Base-by-base conservation (phyloP, 257 asterid species). In the Nicotiana undulata region DNA sequence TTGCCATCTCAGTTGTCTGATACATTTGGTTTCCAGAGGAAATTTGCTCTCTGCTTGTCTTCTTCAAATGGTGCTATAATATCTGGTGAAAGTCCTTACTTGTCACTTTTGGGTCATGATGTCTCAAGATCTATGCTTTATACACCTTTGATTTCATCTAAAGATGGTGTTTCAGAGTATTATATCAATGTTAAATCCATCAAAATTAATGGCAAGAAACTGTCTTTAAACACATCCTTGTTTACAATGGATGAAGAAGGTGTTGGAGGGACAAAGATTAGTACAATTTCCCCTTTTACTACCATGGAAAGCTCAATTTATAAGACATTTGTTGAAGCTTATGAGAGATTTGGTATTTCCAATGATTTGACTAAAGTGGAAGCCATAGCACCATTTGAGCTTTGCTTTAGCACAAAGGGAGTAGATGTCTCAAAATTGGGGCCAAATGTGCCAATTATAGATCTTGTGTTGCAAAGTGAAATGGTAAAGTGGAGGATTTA, bases 391-490 rank as follows among this genome's bases (percentile, higher is more conserved):
- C 94, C 98, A 58, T 93, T 93, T 88, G 95, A 82, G 20, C 87
- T 84, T n/a, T 93, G 99, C 76, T 93, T 93, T 32, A 82, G 91
- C 15, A 84, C 89, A 13, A 79, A 81, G 26, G 89, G 88, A 63
- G 82, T 84, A 17, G 85, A 74, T 31, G 67, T 46, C 1, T 76
- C 80, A 56, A 81, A 66, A 49, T 13, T 37, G 51, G 93, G 81
- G 26, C 85, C 86, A 28, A 83, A 84, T 58, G 90, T 90, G 61
- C 99, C 97, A 2, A 28, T 20, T 4, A 79, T 92, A 63, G 97
- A 95, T 76, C 90, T 95, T 65, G 89, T 87, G 59, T 44, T 95
- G 89, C 99, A 95, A 37, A 93, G 99, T 89, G 98, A 93, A 88
- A 87, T 92, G 92, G 98, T 95, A 78, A 92, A 87, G 82, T 92